Evolutionary conservation across 805 yeast genomes (phyloP), one percentile per base, ranked within the genome.

Genomic region (Starmerella riodocensis): DNA sequence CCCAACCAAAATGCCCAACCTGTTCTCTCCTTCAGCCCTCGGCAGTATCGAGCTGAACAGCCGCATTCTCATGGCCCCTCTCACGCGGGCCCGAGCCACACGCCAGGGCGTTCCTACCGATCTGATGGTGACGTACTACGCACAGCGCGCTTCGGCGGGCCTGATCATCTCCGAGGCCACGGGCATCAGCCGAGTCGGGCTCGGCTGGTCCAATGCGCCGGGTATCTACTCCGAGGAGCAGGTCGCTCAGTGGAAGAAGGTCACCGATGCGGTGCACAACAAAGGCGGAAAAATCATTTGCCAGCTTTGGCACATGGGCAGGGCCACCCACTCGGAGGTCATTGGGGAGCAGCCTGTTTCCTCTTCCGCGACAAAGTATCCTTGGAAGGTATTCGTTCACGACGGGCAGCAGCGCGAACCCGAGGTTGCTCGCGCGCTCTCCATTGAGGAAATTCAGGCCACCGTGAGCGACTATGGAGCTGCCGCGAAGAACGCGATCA

Each of bases 131-230:
- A 59, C 66, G 41, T 75, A 76, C 57, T 78, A 77, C 53, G 62
- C 51, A 21, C 71, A 73, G 49, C 64, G 82, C 43, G 67, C 83
- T 0, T 49, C 58, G 35, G 57, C 61, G 39, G 49, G 61, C 39
- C 55, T 78, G 46, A 42, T 76, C 17, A 65, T 73, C 48, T 57
- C 73, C 9, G 84, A 77, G 54, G 82, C 73, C 8, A 67, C 78
- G 1, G 63, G 64, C 44, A 64, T 67, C 13, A 58, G 70, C 16
- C 51, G 60, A 1, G 44, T 55, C 54, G 63, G 66, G 45, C 65
- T 66, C 65, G 20, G 60, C 42, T 41, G 67, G 74, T 9, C 46
- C 9, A 12, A 37, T 24, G 46, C 45, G 6, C 60, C 60, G 13
- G 59, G 59, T 4, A 51, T 56, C 22, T 59, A 46, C 47, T 43